These are phyloP conservation scores for Cyberlindnera nakhonratchasimensis DNA, from an alignment of 805 yeast genomes.

Conservation along the genomic window DNA sequence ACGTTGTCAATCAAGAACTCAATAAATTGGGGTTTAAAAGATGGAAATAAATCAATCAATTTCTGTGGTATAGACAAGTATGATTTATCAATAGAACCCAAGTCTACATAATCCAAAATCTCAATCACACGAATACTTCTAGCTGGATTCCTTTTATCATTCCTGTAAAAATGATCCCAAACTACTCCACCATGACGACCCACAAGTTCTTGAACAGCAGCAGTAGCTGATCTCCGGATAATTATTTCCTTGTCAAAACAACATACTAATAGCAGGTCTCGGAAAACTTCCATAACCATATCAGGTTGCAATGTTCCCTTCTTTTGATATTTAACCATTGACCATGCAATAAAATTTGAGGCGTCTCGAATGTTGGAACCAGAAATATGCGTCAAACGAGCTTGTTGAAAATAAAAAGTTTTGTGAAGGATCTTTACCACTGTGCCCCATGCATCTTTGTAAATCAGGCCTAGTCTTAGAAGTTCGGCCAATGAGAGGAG, in stretches of 20 bases:
- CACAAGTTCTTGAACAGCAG: conserved; percentile 80
- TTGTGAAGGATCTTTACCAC: conserved; percentile 35
- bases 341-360: conserved; percentile 83
- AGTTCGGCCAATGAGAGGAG: conserved; percentile 36
- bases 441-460: conserved; percentile 9
- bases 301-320: conserved; percentile 25
- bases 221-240: conserved; percentile 77
- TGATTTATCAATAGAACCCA: conserved; percentile 42
- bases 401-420: conserved; percentile 57
- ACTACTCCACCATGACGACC: conserved; percentile 63
- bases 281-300: conserved; percentile 23
- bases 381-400: conserved; percentile 43
- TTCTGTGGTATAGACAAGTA: conserved; percentile 35
- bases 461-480: conserved; percentile 18
- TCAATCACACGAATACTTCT: conserved; percentile 54
- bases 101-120: conserved; percentile 46
- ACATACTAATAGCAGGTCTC: conserved; percentile 43
- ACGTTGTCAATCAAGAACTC: conserved; percentile 33
- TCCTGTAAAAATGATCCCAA: conserved; percentile 29
- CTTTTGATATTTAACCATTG: conserved; percentile 50
- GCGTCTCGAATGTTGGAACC: conserved; percentile 81
- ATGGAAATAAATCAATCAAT: conserved; percentile 26
- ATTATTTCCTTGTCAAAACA: conserved; percentile 72
- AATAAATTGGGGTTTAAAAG: conserved; percentile 28
- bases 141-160: conserved; percentile 29